Percentiles rank a stretch among this genome's conserved stretches.
Evolutionary conservation across 139 green algal genomes (phyloP).

Genomic region (Picochlorum sp.): DNA sequence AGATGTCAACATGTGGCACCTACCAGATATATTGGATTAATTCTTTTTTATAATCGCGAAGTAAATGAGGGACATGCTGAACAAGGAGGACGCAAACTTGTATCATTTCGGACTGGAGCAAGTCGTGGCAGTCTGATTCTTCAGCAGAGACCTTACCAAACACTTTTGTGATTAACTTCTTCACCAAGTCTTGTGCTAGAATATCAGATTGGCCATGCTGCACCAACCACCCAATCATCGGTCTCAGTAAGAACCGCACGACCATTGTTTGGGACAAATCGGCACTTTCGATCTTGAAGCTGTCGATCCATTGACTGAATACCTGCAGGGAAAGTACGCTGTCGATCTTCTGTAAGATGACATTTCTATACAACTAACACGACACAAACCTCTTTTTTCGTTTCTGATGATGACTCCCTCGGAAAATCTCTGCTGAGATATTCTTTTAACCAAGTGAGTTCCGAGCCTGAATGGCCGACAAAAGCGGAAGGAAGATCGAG

Average conservation of each 20-base stretch:
- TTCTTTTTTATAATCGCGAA: constrained; percentile 65
- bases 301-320: constrained; percentile 14
- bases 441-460: not conserved
- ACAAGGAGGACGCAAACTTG: constrained; percentile 68
- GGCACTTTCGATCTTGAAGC: not conserved
- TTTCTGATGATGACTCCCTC: not conserved
- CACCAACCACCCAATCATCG: constrained; percentile 59
- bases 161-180: constrained; percentile 30
- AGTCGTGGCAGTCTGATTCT: constrained; percentile 30
- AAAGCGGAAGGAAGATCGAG: not conserved
- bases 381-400: not conserved
- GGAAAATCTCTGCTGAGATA: not conserved
- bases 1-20: no score
- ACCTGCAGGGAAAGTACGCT: constrained; percentile 1
- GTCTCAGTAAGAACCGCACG: constrained; percentile 68
- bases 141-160: constrained; percentile 6
- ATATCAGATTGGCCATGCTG: constrained; percentile 36
- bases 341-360: not conserved
- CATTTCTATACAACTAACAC: not conserved
- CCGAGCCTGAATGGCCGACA: not conserved
- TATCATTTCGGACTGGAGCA: constrained; percentile 70
- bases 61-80: constrained; percentile 42
- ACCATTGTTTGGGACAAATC: constrained; percentile 32
- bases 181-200: constrained; percentile 30
- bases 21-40: constrained; percentile 85